A percentile compares a stretch with the other conserved stretches of the same genome.
Conservation (phyloP, 2,329 filamentous ascomycete genomes). For the Microcera coccophila region DNA sequence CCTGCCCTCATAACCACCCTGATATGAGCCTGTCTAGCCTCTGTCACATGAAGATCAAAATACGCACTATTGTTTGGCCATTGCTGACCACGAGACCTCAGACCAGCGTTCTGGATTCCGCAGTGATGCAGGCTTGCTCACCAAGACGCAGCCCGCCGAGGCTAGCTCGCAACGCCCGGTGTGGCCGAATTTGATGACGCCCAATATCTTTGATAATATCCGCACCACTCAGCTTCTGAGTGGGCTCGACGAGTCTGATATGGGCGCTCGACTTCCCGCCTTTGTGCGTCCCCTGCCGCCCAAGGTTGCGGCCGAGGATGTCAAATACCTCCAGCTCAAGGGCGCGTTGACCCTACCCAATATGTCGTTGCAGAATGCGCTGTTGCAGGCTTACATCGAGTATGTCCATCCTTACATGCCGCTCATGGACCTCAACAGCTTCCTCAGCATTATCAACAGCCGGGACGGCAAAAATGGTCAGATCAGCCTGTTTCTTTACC, state of each 20-base stretch:
- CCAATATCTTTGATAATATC: conserved; percentile 35
- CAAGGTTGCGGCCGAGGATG: conserved; percentile 75
- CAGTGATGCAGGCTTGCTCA: conserved; percentile 30
- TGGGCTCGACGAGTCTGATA: conserved; percentile 47
- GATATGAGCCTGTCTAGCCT: too few relatives aligned
- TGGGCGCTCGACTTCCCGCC: conserved; percentile 48
- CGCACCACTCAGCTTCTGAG: conserved; percentile 43
- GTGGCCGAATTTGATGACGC: conserved; percentile 33
- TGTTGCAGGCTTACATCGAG: conserved; percentile 78
- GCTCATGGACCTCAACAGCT: conserved; percentile 65
- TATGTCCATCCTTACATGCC: conserved; percentile 96
- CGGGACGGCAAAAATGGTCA: conserved; percentile 66
- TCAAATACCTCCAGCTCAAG: conserved; percentile 78
- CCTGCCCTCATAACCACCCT: conserved; percentile 12
- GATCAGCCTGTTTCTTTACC: conserved; percentile 82
- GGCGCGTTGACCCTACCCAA: conserved; percentile 77
- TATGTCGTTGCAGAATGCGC: conserved; percentile 67
- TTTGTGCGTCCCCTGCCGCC: conserved; percentile 78
- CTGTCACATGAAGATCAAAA: conserved; percentile 23
- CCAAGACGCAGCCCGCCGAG: conserved; percentile 27
- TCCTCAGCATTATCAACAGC: conserved; percentile 57
- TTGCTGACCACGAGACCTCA: conserved; percentile 34
- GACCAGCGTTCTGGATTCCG: conserved; percentile 38
- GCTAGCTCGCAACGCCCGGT: conserved; percentile 21
- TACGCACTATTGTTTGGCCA: too few relatives aligned